phyloP scores from a whole-genome alignment of 1,284 basidiomycete species.

The Ganoderma lingzhi region DNA sequence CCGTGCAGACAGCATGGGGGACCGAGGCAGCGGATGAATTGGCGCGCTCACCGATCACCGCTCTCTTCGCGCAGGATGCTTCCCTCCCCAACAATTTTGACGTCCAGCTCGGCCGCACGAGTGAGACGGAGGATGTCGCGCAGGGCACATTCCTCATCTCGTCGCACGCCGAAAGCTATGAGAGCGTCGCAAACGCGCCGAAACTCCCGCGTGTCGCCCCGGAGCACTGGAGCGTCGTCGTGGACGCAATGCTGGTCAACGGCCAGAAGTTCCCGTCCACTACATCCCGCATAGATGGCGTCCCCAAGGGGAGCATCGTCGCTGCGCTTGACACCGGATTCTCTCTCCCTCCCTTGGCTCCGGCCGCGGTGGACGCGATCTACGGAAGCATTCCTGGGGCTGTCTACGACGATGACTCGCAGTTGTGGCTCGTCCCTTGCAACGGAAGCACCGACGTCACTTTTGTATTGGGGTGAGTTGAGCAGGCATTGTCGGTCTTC shows the following conservation, averaged over 20 bases:
- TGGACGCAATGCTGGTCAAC: constrained; percentile 42
- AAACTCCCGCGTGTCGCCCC: constrained; percentile 51
- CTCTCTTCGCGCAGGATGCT: constrained; percentile 36
- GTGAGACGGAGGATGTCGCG: constrained; percentile 35
- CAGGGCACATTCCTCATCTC: constrained; percentile 43
- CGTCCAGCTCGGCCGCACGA: constrained; percentile 39
- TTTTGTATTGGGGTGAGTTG: constrained; percentile 39
- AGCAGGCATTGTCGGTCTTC: background rate
- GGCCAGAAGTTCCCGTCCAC: constrained; percentile 40
- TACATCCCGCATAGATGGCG: constrained; percentile 36
- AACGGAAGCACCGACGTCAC: constrained; percentile 34
- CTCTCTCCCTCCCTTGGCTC: constrained; percentile 40
- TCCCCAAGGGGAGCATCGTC: constrained; percentile 39
- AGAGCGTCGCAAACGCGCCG: constrained; percentile 35
- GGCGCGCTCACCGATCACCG: constrained; percentile 18
- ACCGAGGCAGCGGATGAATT: constrained; percentile 30
- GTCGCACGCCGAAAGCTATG: constrained; percentile 37
- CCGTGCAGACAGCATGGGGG: constrained; percentile 64
- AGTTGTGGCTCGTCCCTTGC: constrained; percentile 40
- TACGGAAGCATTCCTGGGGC: constrained; percentile 41
- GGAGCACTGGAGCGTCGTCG: constrained; percentile 47
- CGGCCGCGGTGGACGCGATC: constrained; percentile 40
- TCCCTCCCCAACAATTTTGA: constrained; percentile 40
- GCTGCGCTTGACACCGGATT: constrained; percentile 43
- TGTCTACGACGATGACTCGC: constrained; percentile 29